Conservation (phyloP, 345 rosid species). For the Isatis tinctoria region DNA sequence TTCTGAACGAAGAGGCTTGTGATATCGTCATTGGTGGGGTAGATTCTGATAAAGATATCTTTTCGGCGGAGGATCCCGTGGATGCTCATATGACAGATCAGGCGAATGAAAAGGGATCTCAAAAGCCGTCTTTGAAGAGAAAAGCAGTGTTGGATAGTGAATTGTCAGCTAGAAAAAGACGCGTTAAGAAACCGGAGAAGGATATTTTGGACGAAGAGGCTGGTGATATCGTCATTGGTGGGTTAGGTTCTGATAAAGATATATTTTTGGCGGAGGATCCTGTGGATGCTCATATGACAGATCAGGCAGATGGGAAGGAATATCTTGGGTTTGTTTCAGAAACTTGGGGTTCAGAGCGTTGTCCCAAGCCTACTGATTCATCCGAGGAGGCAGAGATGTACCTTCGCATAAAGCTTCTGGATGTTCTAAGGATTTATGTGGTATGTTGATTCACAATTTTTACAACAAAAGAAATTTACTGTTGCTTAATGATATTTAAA, state of each 20-base stretch:
- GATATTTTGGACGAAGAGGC: conserved; percentile 36
- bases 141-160: conserved; percentile 34
- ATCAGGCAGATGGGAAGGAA: conserved; percentile 47
- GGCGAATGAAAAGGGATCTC: conserved; percentile 30
- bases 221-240: conserved; percentile 58
- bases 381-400: conserved; percentile 55
- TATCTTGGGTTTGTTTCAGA: conserved; percentile 45
- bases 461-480: background rate
- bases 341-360: conserved; percentile 58
- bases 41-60: conserved; percentile 33
- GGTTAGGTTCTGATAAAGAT: conserved; percentile 41
- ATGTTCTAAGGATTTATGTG: conserved; percentile 63
- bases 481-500: background rate
- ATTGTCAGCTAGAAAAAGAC: conserved; percentile 20
- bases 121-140: conserved; percentile 44
- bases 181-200: conserved; percentile 45
- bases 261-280: conserved; percentile 30
- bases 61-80: conserved; percentile 30
- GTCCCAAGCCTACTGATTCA: conserved; percentile 31
- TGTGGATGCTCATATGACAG: conserved; percentile 33
- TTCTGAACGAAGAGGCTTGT: conserved; percentile 35
- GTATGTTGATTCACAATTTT: conserved; percentile 39
- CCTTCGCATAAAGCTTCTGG: conserved; percentile 69
- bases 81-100: conserved; percentile 25
- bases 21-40: conserved; percentile 65